Conservation (phyloP, 176 grass and related monocot species). For the bread wheat (Triticum aestivum) region IWGSC_CS_RefSeq_v2.1 NC_057804.1:471638783-471639282, state of each 20-base stretch:
- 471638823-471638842: conserved; percentile 59
- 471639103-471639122: conserved; percentile 47
- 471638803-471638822: conserved; percentile 47
- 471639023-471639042: conserved; percentile 42
- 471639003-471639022: not conserved
- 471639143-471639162: conserved; percentile 53
- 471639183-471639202: conserved; percentile 48
- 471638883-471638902: conserved; percentile 38
- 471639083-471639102: conserved; percentile 35
- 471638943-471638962: conserved; percentile 44
- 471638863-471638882: conserved; percentile 48
- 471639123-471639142: conserved; percentile 51
- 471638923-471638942: conserved; percentile 55
- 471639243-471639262: conserved; percentile 48
- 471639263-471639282: conserved; percentile 43
- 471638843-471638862: conserved; percentile 54
- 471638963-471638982: conserved; percentile 26
- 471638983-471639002: conserved; percentile 25
- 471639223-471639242: conserved; percentile 42
- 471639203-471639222: conserved; percentile 45
- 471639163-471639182: conserved; percentile 38
- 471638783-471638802: conserved; percentile 47
- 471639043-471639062: conserved; percentile 29
- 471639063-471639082: conserved; percentile 34
- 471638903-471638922: conserved; percentile 39